These are phyloP conservation scores for Endotrypanum monterogeii DNA, from an alignment of 208 protist genomes.

Conservation along the genomic window DNA sequence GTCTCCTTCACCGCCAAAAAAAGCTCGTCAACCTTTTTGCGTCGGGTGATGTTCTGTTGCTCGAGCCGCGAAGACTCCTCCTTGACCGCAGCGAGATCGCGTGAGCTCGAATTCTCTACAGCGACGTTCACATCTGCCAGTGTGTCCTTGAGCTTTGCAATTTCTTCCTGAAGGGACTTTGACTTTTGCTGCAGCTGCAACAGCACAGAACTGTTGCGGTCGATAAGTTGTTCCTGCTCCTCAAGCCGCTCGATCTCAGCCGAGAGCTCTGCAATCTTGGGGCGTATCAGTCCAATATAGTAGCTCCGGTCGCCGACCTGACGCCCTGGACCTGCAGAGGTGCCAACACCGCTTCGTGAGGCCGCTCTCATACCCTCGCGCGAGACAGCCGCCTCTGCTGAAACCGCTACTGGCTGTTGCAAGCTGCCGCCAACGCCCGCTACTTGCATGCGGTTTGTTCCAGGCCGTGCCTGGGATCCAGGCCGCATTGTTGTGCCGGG, in stretches of 20 bases:
- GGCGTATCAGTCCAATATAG: slow-evolving; percentile 87
- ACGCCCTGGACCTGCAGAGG: slow-evolving; percentile 75
- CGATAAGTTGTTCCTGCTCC: slow-evolving; percentile 86
- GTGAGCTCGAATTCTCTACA: slow-evolving; percentile 42
- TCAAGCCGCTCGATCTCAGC: slow-evolving; percentile 86
- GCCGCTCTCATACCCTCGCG: slow-evolving; percentile 86
- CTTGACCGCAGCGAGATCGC: slow-evolving; percentile 71
- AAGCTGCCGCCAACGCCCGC: slow-evolving; percentile 84
- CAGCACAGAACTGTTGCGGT: slow-evolving; percentile 73
- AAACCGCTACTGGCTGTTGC: slow-evolving; percentile 75
- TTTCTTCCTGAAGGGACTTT: slow-evolving; percentile 72
- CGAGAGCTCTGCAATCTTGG: slow-evolving; percentile 87
- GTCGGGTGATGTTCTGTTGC: slow-evolving; percentile 61
- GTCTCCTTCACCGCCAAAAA: slow-evolving; percentile 84
- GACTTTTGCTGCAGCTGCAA: slow-evolving; percentile 78
- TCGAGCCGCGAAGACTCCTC: slow-evolving; percentile 69
- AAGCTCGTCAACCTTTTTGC: slow-evolving; percentile 79
- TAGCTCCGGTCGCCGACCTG: slow-evolving; percentile 92
- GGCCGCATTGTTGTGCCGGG: slow-evolving; percentile 79
- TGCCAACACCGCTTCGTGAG: slow-evolving; percentile 64
- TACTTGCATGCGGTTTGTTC: slow-evolving; percentile 61
- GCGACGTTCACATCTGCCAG: slow-evolving; percentile 79
- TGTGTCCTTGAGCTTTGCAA: slow-evolving; percentile 71
- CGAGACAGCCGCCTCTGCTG: slow-evolving; percentile 63
- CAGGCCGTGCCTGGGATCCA: slow-evolving; percentile 66